These are phyloP conservation scores for Diaporthe citriasiana DNA, from an alignment of 2,329 filamentous ascomycete genomes.

Conservation along the genomic window DNA sequence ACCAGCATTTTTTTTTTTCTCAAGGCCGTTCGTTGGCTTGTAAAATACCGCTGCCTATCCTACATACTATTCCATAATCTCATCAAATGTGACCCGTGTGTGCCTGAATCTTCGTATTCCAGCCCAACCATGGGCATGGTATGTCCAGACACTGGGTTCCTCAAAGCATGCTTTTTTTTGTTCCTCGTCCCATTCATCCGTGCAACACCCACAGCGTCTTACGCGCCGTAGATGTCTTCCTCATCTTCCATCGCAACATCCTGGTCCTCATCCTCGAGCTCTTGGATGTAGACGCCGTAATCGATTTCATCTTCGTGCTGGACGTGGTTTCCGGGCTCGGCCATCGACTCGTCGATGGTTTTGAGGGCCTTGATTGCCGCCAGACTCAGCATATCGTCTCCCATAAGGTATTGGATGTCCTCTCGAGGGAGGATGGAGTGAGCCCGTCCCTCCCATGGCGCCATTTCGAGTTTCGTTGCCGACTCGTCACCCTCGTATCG, in stretches of 20 bases:
- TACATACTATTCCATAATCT: not conserved
- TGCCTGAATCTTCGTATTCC: not conserved
- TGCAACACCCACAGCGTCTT: too few relatives aligned
- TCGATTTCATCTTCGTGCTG: not conserved
- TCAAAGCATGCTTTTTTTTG: not conserved
- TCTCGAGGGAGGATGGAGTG: conserved; percentile 34
- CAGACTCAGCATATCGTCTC: conserved; percentile 38
- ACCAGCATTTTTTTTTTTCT: not conserved
- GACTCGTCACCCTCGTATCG: conserved; percentile 19
- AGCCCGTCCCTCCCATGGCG: not conserved
- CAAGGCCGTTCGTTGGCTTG: not conserved
- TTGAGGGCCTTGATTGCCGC: conserved; percentile 17
- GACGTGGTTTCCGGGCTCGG: not conserved
- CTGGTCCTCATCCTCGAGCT: not conserved
- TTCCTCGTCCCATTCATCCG: not conserved
- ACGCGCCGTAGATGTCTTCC: not conserved
- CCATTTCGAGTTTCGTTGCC: not conserved
- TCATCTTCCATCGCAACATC: not conserved
- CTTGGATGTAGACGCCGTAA: not conserved
- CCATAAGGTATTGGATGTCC: conserved; percentile 41
- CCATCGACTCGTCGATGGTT: conserved; percentile 8
- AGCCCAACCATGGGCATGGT: not conserved
- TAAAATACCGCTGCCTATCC: not conserved
- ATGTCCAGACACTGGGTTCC: not conserved
- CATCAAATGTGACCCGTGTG: not conserved